phyloP scores from a whole-genome alignment of 345 rosid genomes.

The Salix exigua region DNA sequence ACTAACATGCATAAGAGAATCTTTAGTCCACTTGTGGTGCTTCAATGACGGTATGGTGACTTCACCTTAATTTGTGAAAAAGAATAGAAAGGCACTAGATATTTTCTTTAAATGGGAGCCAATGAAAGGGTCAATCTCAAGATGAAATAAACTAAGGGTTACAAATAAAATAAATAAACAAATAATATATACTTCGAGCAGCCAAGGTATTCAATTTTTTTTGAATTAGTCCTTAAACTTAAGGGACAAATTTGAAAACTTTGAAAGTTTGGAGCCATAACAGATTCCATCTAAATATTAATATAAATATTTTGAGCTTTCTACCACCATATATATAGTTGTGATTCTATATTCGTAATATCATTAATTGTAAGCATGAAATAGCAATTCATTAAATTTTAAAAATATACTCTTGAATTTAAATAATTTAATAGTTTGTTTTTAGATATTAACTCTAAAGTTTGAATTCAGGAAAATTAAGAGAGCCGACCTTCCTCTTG shows the following conservation, averaged over 20 bases:
- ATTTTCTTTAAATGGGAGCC: not conserved
- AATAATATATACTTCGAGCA: not conserved
- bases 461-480: too few relatives aligned
- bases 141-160: not conserved
- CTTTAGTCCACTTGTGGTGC: not conserved
- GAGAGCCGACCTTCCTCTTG: too few relatives aligned
- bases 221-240: not conserved
- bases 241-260: not conserved
- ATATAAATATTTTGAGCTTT: not conserved
- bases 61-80: not conserved
- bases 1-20: not conserved
- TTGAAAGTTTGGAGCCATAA: not conserved
- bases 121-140: not conserved
- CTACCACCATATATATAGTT: not conserved
- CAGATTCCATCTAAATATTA: not conserved
- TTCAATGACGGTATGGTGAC: not conserved
- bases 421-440: too few relatives aligned
- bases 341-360: not conserved
- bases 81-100: not conserved
- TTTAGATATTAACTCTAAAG: too few relatives aligned
- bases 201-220: too few relatives aligned
- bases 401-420: too few relatives aligned
- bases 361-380: too few relatives aligned
- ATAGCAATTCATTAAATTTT: not conserved
- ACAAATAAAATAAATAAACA: too few relatives aligned